These are phyloP conservation scores for Alnus glutinosa DNA, from an alignment of 306 rosid species.

Conservation along the genomic window DNA sequence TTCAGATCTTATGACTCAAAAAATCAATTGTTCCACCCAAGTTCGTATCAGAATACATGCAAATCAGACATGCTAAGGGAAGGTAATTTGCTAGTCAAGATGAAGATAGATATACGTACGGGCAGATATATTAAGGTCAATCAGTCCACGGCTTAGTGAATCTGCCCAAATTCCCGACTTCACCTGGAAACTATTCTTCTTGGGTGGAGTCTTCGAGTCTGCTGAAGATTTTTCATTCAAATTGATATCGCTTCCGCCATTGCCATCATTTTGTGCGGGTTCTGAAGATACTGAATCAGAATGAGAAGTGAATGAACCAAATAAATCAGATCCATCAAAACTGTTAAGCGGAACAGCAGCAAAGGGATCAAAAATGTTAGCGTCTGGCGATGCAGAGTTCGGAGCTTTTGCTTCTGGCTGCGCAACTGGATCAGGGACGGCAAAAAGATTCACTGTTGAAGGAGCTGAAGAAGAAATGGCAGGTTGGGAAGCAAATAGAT, in stretches of 20 bases:
- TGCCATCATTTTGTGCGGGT: constrained; percentile 49
- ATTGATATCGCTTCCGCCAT: constrained; percentile 36
- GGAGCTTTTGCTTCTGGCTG: constrained; percentile 61
- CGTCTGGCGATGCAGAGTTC: constrained; percentile 40
- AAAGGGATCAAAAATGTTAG: constrained; percentile 71
- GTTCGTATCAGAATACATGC: neutral
- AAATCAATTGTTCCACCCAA: neutral
- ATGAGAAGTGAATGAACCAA: constrained; percentile 72
- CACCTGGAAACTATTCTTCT: constrained; percentile 72
- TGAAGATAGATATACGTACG: constrained; percentile 59
- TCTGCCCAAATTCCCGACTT: constrained; percentile 98
- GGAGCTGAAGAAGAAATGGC: constrained; percentile 53
- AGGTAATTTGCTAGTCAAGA: constrained; percentile 17
- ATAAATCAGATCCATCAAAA: constrained; percentile 78
- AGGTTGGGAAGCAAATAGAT: constrained; percentile 78
- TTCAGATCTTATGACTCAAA: neutral
- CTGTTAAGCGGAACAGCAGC: constrained; percentile 82
- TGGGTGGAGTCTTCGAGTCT: constrained; percentile 46
- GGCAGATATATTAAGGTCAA: constrained; percentile 96
- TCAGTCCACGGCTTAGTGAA: constrained; percentile 95
- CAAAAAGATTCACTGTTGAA: constrained; percentile 71
- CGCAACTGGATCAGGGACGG: constrained; percentile 58
- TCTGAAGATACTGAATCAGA: constrained; percentile 60
- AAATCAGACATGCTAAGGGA: constrained; percentile 11
- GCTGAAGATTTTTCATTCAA: constrained; percentile 42